These are phyloP conservation scores for Cyclocybe cylindracea DNA, from an alignment of 768 basidiomycete species.

Conservation along the genomic window DNA sequence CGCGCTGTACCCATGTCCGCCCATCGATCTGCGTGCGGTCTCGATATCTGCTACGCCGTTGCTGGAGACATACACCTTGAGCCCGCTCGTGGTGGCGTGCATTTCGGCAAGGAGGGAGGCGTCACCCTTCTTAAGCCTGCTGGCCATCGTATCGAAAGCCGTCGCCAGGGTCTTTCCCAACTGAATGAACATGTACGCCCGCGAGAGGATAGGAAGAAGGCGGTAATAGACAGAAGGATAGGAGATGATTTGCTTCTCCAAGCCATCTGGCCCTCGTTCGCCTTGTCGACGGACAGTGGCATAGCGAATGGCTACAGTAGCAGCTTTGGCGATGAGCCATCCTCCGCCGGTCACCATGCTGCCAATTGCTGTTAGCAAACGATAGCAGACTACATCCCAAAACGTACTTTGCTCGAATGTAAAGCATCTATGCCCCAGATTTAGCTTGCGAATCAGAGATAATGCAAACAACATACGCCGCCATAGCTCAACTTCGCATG, in stretches of 20 bases:
- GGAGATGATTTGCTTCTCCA: constrained; percentile 67
- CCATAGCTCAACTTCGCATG: constrained; percentile 78
- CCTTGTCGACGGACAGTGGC: constrained; percentile 74
- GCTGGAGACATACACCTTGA: constrained; percentile 62
- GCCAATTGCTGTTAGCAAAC: background rate
- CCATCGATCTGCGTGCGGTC: constrained; percentile 67
- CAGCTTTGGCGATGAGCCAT: constrained; percentile 65
- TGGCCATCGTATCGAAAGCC: constrained; percentile 50
- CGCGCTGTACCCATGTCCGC: constrained; percentile 76
- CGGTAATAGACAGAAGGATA: constrained; percentile 78
- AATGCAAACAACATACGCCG: constrained; percentile 48
- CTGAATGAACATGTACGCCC: constrained; percentile 67
- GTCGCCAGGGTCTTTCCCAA: constrained; percentile 55
- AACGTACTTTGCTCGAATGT: constrained; percentile 64
- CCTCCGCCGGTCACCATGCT: constrained; percentile 69
- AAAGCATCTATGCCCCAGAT: constrained; percentile 56
- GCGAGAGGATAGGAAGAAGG: constrained; percentile 68
- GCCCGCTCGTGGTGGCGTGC: constrained; percentile 68
- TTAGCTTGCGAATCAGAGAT: background rate
- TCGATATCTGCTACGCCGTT: constrained; percentile 60
- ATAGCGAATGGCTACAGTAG: constrained; percentile 70
- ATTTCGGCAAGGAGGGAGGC: constrained; percentile 67
- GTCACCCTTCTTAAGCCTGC: constrained; percentile 54
- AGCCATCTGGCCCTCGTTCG: constrained; percentile 43
- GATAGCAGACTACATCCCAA: background rate